Evolutionary conservation across 805 yeast genomes (phyloP), one percentile per base, ranked within the genome.

Genomic region (Metschnikowia noctiluminum): DNA sequence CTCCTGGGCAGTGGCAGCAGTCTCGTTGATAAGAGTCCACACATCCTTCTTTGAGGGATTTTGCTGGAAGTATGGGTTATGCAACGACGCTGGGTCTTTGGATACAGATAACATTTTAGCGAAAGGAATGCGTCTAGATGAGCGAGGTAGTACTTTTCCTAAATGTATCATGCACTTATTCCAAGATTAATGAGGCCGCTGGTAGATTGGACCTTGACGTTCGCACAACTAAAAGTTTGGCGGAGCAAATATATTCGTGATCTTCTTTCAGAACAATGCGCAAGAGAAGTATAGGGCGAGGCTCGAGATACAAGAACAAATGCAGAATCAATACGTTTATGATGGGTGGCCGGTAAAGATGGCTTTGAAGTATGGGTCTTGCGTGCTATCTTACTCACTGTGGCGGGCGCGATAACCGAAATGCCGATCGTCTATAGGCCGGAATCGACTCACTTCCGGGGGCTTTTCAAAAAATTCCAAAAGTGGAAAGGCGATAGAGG

Each of bases 21-120:
- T 86, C 62, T 91, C 98, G 63, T 94, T 94, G 68, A 95, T 88
- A 55, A 94, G 71, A 2, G 96, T 79, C 99, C 99, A 94, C 41
- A 94, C 91, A 66, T 94, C 99, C 62, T 90, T 89, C 40, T 85
- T 82, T 13, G 82, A 81, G 35, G 84, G 77, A 43, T 82, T 76
- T 49, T 61, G 64, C 46, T 61, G 59, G 69, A 87, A 87, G 65
- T 86, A 85, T 0, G 85, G 84, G 58, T 84, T 84, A 61, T 79
- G 82, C 43, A 72, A 63, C 7, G 65, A 42, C 30, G 56, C 62
- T 7, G 66, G 60, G 42, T 47, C 46, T 42, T 42, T 42, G 31
- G 50, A 47, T 7, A 32, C 28, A 38, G 42, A 12, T 16, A 43
- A 35, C 50, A 47, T 47, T 7, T 47, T 47, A 42, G 50, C 46